Evolutionary conservation across 2,329 filamentous ascomycete genomes (phyloP).

Genomic region (Aspergillus proliferans): DNA sequence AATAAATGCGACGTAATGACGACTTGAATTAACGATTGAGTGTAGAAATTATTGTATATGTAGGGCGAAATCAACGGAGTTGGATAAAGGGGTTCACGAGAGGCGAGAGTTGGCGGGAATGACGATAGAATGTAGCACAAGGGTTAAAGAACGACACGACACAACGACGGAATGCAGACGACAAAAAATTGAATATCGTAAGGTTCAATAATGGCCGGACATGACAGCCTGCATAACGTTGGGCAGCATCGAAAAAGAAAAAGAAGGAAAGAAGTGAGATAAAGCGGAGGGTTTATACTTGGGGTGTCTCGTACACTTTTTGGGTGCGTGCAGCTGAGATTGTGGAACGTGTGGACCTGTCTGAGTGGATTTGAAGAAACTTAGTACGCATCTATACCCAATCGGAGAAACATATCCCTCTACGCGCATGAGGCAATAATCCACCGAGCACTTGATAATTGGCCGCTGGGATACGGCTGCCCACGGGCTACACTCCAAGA

Average conservation of each 20-base stretch:
- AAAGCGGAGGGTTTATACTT: neutral
- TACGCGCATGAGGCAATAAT: neutral
- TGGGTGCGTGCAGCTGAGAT: neutral
- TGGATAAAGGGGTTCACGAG: no score
- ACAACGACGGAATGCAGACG: neutral
- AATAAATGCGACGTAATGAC: neutral
- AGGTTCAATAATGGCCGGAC: neutral
- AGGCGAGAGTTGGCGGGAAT: no score
- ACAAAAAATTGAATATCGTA: neutral
- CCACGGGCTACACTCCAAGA: constrained; percentile 4
- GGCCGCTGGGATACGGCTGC: constrained; percentile 2
- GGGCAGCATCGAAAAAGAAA: neutral
- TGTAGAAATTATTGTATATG: neutral
- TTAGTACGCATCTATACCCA: neutral
- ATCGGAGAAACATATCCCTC: neutral
- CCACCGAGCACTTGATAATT: constrained; percentile 8
- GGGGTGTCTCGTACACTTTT: neutral
- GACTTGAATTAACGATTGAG: neutral
- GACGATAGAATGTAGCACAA: no score
- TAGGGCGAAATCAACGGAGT: no score
- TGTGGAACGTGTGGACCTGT: neutral
- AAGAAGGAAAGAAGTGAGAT: neutral
- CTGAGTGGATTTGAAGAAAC: neutral
- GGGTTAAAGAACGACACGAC: neutral
- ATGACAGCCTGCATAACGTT: neutral